Percentiles rank a stretch among this genome's conserved stretches.
Evolutionary conservation across 2,329 filamentous ascomycete genomes (phyloP).

Genomic region (Ophiostoma australiae): DNA sequence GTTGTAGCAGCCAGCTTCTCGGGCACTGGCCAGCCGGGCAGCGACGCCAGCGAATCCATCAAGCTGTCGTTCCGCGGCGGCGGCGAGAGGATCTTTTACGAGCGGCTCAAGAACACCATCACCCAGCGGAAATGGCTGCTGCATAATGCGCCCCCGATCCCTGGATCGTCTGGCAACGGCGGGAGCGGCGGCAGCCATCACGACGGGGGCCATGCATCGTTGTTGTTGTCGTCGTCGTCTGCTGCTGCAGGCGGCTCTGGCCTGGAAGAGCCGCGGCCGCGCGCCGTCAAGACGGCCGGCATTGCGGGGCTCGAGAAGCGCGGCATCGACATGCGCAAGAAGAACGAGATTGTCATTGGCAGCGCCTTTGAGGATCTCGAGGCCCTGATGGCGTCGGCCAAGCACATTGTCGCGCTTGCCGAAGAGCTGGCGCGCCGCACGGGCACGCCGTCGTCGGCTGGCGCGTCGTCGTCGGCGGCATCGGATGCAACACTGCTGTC

Average conservation of each 20-base stretch:
- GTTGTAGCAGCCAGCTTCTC: slow-evolving; percentile 43
- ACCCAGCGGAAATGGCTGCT: slow-evolving; percentile 94
- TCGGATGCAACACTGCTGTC: slow-evolving; percentile 57
- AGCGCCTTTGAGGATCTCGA: slow-evolving; percentile 94
- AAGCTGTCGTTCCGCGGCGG: slow-evolving; percentile 89
- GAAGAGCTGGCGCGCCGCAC: slow-evolving; percentile 75
- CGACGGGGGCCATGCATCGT: not conserved
- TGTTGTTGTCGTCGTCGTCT: slow-evolving; percentile 20
- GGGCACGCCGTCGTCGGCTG: slow-evolving; percentile 31
- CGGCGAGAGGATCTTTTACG: slow-evolving; percentile 84
- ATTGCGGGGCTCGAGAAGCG: slow-evolving; percentile 89
- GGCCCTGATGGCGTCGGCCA: slow-evolving; percentile 93
- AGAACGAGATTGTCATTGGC: slow-evolving; percentile 89
- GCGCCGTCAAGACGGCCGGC: slow-evolving; percentile 60
- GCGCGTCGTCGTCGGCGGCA: not conserved
- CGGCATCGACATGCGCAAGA: slow-evolving; percentile 77
- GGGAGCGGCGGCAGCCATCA: not conserved
- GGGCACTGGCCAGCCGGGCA: slow-evolving; percentile 27
- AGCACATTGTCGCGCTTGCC: slow-evolving; percentile 89
- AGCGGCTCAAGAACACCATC: slow-evolving; percentile 80
- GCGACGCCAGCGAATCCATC: slow-evolving; percentile 65
- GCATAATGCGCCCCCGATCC: slow-evolving; percentile 81
- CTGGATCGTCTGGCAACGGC: slow-evolving; percentile 47
- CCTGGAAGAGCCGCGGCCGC: slow-evolving; percentile 10
- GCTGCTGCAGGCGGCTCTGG: slow-evolving; percentile 23